These are phyloP conservation scores for Blepharisma undulans DNA, from an alignment of 169 alveolate species.

Conservation along the genomic window DNA sequence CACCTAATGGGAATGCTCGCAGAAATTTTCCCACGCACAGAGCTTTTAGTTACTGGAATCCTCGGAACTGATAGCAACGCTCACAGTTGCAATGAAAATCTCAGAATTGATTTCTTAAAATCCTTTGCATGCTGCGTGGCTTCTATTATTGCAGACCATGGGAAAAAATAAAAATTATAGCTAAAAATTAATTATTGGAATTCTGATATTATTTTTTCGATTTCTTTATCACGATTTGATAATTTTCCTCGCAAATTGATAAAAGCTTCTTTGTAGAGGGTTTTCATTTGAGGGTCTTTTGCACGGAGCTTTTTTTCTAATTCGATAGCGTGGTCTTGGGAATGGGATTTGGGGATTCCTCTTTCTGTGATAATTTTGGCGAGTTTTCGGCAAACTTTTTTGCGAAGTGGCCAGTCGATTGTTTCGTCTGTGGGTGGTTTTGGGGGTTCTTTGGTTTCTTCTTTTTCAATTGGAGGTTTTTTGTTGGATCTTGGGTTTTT, in stretches of 20 bases:
- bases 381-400: neutral
- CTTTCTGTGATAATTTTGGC: neutral
- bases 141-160: neutral
- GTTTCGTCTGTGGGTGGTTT: neutral
- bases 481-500: neutral
- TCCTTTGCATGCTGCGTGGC: slow-evolving; percentile 39
- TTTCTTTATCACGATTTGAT: neutral
- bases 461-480: neutral
- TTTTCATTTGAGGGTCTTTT: neutral
- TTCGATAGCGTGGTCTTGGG: neutral
- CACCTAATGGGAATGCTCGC: slow-evolving; percentile 72
- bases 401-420: neutral
- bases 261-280: neutral
- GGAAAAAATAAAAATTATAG: neutral
- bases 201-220: neutral
- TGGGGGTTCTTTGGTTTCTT: neutral
- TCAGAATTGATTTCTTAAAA: slow-evolving; percentile 62
- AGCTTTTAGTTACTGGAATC: slow-evolving; percentile 77
- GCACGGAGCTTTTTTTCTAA: neutral
- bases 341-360: neutral
- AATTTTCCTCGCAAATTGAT: neutral
- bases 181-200: too few species aligned
- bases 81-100: slow-evolving; percentile 79
- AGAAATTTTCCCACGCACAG: slow-evolving; percentile 70
- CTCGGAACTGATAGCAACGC: slow-evolving; percentile 80